These are phyloP conservation scores for Panicum virgatum DNA, from an alignment of 202 grass and related monocot species.

Conservation along the genomic window DNA sequence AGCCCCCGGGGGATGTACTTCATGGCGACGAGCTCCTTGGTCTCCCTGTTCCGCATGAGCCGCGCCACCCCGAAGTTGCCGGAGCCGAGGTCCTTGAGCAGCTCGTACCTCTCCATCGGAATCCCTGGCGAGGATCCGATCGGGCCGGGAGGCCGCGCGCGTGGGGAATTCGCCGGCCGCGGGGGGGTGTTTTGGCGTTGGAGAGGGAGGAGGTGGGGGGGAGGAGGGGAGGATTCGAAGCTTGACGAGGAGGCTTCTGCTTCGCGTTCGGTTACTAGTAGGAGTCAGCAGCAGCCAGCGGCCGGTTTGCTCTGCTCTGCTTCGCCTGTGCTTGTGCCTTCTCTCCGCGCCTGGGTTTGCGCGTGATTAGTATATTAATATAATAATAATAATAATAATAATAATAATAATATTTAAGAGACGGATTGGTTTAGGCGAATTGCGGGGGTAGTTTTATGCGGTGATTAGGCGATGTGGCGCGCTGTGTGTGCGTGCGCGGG, in stretches of 20 bases:
- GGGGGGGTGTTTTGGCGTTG: no score
- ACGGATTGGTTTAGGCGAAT: no score
- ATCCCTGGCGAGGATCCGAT: no score
- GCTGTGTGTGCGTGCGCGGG: background rate
- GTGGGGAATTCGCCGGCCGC: no score
- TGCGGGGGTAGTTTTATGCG: conserved; percentile 22
- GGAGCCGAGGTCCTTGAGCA: conserved; percentile 79
- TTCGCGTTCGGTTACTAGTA: background rate
- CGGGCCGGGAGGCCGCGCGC: no score
- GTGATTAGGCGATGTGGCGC: conserved; percentile 32
- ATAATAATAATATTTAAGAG: no score
- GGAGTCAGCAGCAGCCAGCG: no score
- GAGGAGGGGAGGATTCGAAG: conserved; percentile 43
- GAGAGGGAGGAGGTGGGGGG: no score
- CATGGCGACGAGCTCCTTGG: conserved; percentile 88
- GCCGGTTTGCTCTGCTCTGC: no score
- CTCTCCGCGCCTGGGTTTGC: conserved; percentile 14
- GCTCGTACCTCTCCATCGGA: conserved; percentile 84
- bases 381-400: no score
- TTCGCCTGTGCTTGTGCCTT: background rate
- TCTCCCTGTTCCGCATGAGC: conserved; percentile 84
- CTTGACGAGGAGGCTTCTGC: conserved; percentile 40
- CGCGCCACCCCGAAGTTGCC: conserved; percentile 85
- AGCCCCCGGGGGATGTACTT: conserved; percentile 81
- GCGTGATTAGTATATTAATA: conserved; percentile 6